phyloP scores from a whole-genome alignment of 805 yeast genomes.

The Candida qinlingensis region DNA sequence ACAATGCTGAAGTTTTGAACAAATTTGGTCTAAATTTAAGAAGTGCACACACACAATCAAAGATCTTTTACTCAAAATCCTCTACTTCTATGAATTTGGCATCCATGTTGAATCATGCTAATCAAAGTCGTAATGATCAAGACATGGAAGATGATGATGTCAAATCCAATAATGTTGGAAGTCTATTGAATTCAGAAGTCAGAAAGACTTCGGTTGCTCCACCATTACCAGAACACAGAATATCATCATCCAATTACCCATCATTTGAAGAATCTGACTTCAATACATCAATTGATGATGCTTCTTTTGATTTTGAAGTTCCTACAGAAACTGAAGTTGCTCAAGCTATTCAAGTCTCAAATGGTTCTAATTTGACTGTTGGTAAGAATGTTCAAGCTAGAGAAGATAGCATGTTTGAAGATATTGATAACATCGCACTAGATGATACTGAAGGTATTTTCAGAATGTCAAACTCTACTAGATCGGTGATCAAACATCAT shows the following conservation, averaged over 20 bases:
- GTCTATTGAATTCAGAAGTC: background rate
- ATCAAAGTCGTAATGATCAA: background rate
- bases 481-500: constrained; percentile 21
- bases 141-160: no score
- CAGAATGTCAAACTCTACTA: constrained; percentile 12
- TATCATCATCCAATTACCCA: constrained; percentile 23
- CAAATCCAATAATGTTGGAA: background rate
- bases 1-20: constrained; percentile 18
- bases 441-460: background rate
- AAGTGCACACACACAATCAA: constrained; percentile 16
- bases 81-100: constrained; percentile 24
- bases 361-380: constrained; percentile 23
- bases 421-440: constrained; percentile 7
- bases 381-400: constrained; percentile 12
- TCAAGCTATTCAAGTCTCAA: constrained; percentile 21
- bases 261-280: constrained; percentile 11
- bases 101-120: constrained; percentile 14
- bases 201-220: constrained; percentile 4
- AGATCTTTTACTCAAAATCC: constrained; percentile 24
- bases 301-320: constrained; percentile 24
- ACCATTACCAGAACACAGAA: constrained; percentile 12
- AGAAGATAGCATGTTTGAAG: constrained; percentile 24
- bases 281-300: constrained; percentile 11
- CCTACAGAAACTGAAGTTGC: constrained; percentile 23
- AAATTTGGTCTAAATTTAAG: constrained; percentile 21